Conservation (phyloP, 306 rosid genomes). For the Senna siamea region DNA sequence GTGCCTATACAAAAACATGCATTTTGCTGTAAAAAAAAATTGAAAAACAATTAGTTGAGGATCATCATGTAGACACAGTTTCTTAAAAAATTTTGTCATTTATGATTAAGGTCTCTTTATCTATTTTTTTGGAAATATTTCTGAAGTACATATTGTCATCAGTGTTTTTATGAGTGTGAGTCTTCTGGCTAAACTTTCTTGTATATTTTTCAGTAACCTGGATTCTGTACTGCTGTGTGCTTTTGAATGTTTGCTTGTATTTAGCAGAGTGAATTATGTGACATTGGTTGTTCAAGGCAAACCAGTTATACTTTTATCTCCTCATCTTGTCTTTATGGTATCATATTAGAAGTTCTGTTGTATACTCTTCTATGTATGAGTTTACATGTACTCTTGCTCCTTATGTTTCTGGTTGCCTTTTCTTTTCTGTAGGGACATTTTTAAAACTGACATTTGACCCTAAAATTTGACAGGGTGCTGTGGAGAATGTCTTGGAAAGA, state of each 20-base stretch:
- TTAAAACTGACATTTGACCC: constrained; percentile 29
- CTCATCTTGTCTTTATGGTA: neutral
- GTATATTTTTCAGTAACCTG: neutral
- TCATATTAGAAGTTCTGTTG: constrained; percentile 11
- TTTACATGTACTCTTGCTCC: neutral
- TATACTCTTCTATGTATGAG: constrained; percentile 11
- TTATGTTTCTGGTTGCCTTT: constrained; percentile 20
- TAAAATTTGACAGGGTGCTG: constrained; percentile 77
- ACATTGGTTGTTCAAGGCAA: constrained; percentile 1
- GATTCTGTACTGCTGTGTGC: neutral
- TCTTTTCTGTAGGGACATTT: neutral
- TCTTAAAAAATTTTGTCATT: neutral
- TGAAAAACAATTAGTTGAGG: neutral
- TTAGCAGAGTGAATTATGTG: constrained; percentile 12
- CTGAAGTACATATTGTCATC: neutral
- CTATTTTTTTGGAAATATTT: neutral
- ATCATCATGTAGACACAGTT: neutral
- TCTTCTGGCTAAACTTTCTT: constrained; percentile 1
- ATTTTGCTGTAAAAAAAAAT: neutral
- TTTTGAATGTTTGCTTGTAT: neutral
- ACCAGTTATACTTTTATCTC: constrained; percentile 2
- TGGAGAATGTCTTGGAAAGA: constrained; percentile 77
- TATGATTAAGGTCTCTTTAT: neutral
- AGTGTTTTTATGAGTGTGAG: neutral
- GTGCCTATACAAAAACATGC: too few species aligned